phyloP scores from a whole-genome alignment of 2,329 filamentous ascomycete genomes.

The Waltergamsia citrina region DNA sequence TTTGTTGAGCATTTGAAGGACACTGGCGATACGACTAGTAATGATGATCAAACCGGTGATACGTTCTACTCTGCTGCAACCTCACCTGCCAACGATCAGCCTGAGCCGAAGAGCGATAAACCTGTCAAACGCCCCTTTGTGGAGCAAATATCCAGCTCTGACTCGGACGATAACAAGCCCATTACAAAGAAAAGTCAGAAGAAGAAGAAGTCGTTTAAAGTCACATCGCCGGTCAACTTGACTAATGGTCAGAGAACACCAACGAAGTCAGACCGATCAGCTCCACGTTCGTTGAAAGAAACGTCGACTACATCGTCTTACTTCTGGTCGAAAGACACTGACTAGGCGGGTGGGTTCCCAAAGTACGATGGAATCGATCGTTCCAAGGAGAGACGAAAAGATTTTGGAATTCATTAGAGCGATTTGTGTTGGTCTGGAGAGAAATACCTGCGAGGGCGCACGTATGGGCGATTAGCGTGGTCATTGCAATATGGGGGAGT shows the following conservation, averaged over 20 bases:
- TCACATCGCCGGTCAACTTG: no score
- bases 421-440: background rate
- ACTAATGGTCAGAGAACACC: no score
- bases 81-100: background rate
- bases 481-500: no score
- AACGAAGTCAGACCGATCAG: no score
- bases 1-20: background rate
- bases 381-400: background rate
- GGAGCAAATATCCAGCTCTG: background rate
- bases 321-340: no score
- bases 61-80: background rate
- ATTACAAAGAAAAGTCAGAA: background rate
- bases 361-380: background rate
- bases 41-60: background rate
- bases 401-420: background rate
- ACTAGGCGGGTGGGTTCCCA: no score
- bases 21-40: background rate
- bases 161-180: background rate
- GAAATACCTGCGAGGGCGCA: no score
- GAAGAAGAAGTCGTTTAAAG: background rate
- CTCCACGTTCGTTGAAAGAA: no score
- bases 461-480: no score
- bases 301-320: no score
- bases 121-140: background rate
- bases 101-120: background rate